Evolutionary conservation across 345 rosid genomes (phyloP).

Genomic region (Theobroma cacao): DNA sequence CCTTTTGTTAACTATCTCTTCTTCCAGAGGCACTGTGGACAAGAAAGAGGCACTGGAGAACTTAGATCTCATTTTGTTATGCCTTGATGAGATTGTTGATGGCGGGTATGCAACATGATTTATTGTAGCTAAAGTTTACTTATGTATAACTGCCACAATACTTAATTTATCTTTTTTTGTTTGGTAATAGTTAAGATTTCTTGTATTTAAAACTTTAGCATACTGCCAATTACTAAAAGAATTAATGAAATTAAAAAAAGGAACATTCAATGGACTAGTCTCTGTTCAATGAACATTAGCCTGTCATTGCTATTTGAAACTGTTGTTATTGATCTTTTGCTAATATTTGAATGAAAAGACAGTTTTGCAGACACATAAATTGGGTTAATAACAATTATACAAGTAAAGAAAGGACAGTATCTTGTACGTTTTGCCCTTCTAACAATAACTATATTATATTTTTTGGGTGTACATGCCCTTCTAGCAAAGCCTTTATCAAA

Average conservation of each 20-base stretch:
- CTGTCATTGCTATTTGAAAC: neutral
- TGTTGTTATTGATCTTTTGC: neutral
- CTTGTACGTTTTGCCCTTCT: neutral
- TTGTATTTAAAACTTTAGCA: neutral
- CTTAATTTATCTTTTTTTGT: neutral
- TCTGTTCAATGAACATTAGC: neutral
- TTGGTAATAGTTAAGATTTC: neutral
- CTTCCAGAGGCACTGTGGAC: constrained; percentile 70
- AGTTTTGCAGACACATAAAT: too few species aligned
- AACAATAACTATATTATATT: neutral
- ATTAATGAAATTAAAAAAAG: neutral
- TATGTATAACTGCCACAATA: neutral
- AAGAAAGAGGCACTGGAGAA: constrained; percentile 79
- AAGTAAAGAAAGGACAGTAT: neutral
- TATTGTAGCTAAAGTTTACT: neutral
- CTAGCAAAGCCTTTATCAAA: neutral
- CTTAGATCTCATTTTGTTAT: constrained; percentile 70
- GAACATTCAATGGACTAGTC: neutral
- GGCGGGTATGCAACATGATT: constrained; percentile 54
- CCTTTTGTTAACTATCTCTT: neutral
- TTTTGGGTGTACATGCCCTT: neutral
- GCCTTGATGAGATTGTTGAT: constrained; percentile 79
- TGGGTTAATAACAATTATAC: neutral
- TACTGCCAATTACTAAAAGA: neutral
- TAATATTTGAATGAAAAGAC: neutral